Evolutionary conservation across 768 basidiomycete genomes (phyloP).

Genomic region (Suillus occidentalis): DNA sequence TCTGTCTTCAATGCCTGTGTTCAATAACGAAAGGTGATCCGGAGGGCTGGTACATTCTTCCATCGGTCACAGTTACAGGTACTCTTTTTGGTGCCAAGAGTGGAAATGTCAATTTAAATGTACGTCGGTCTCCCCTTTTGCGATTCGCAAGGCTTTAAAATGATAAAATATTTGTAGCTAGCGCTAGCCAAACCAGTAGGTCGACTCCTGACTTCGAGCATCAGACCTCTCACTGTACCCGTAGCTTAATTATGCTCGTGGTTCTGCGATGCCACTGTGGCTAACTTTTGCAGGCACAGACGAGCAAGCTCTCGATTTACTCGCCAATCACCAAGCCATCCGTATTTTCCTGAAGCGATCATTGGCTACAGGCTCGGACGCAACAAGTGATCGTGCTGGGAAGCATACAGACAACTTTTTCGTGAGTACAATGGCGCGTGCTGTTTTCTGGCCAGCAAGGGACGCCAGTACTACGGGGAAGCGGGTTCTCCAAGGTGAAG

Average conservation of each 20-base stretch:
- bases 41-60: conserved; percentile 39
- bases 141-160: background rate
- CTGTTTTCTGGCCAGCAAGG: conserved; percentile 45
- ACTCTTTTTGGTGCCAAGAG: conserved; percentile 34
- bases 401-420: conserved; percentile 50
- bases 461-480: conserved; percentile 30
- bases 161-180: conserved; percentile 31
- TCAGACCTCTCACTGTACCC: background rate
- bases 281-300: conserved; percentile 47
- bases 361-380: conserved; percentile 48
- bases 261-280: conserved; percentile 49
- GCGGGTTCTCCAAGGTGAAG: conserved; percentile 48
- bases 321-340: conserved; percentile 41
- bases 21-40: conserved; percentile 30
- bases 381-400: conserved; percentile 38
- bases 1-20: background rate
- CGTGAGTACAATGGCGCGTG: conserved; percentile 39
- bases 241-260: conserved; percentile 52
- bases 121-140: conserved; percentile 20
- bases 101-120: conserved; percentile 32
- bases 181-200: conserved; percentile 51
- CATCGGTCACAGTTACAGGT: conserved; percentile 33
- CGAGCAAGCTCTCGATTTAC: conserved; percentile 49
- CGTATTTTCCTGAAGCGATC: conserved; percentile 46
- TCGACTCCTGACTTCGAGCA: background rate